Conservation (phyloP, 2,329 filamentous ascomycete species). For the Sordariomycetes sp. region DNA sequence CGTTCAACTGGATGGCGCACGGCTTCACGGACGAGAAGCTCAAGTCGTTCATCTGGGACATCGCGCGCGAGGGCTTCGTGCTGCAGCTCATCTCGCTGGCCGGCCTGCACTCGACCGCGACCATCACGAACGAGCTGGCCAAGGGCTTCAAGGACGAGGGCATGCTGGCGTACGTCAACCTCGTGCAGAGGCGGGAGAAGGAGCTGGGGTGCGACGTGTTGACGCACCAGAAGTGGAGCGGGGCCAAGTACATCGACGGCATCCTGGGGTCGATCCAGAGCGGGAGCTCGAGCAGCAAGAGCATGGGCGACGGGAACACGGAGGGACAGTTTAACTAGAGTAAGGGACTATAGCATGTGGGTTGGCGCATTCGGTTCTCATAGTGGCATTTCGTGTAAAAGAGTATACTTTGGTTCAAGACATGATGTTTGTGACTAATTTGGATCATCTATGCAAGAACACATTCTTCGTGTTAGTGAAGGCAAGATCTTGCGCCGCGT, state of each 20-base stretch:
- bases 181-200: conserved; percentile 84
- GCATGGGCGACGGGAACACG: conserved; percentile 92
- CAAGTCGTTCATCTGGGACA: conserved; percentile 91
- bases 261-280: conserved; percentile 86
- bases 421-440: background rate
- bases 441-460: background rate
- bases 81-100: conserved; percentile 58
- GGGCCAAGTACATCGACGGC: conserved; percentile 67
- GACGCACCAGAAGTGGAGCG: conserved; percentile 83
- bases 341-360: background rate
- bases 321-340: conserved; percentile 47
- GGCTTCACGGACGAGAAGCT: conserved; percentile 77
- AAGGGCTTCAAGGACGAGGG: conserved; percentile 78
- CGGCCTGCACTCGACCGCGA: conserved; percentile 55
- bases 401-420: background rate
- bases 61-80: conserved; percentile 76
- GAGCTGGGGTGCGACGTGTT: conserved; percentile 85
- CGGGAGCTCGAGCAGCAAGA: conserved; percentile 78
- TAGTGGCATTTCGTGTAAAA: background rate
- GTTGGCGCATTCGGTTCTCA: background rate
- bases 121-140: conserved; percentile 63
- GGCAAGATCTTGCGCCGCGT: too few relatives aligned
- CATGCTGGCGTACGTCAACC: conserved; percentile 95
- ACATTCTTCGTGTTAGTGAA: background rate
- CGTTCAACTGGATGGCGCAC: conserved; percentile 97